Evolutionary conservation across 2,329 filamentous ascomycete genomes (phyloP), one percentile per base, ranked within the genome.

Genomic region (Furcasterigmium furcatum): DNA sequence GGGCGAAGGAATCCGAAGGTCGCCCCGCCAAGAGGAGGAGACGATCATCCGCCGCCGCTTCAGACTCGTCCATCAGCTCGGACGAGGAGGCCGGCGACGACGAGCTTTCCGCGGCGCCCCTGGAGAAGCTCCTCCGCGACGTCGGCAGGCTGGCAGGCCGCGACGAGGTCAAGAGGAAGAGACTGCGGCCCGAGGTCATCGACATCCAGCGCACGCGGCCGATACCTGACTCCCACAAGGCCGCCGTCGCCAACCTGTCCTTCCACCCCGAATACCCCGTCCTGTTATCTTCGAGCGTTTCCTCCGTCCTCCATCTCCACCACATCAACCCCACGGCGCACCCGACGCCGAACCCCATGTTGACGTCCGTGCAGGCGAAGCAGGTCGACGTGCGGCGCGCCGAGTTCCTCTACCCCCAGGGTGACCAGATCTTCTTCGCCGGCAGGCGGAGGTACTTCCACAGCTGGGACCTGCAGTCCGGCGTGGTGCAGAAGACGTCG

Each of bases 231-330:
- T 73, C 77, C 25, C 89, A 95, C 65, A 85, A 82, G 65, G 88
- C 87, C 16, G 80, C 89, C 10, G 85, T 97, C 54, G 86, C 85
- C 34, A 90, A 87, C 35, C 80, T 99, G 29, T 85, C 84, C 9
- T 96, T 97, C 76, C 94, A 99, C 67, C 91, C 92, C 24, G 76
- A 84, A 54, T 87, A 91, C 61, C 90, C 94, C 5, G 84, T 99
- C 14, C 81, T 99, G 22, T 81, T 97, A 47, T 95, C 94, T 20
- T 90, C 91, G 12, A 94, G 91, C 48, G 86, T 85, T 45, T 88
- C 90, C 43, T 89, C 89, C 18, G 87, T 91, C 5, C 77, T 97
- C 45, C 91, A 87, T 64, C 78, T 99, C 38, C 91, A 99, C 66
- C 91, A 96, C 63, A 82, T 97, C 55, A 85, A 87, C 32, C 87